Percentiles rank a stretch among this genome's conserved stretches.
phyloP scores from a whole-genome alignment of 768 basidiomycete genomes.

The Hygrophorus pudorinus region DNA sequence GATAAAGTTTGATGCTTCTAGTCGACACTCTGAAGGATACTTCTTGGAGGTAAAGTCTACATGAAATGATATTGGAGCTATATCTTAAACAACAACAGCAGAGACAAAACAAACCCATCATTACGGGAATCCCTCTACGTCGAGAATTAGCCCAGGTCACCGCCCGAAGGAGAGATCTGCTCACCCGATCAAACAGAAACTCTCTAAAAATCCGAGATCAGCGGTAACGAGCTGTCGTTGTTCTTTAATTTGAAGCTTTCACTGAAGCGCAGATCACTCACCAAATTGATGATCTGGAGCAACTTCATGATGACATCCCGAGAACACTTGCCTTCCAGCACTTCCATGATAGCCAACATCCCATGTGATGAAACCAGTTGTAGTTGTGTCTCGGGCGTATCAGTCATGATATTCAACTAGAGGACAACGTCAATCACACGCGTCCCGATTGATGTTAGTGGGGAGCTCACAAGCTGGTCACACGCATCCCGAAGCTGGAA shows the following conservation, averaged over 20 bases:
- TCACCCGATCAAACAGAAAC: constrained; percentile 86
- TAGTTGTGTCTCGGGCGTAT: constrained; percentile 74
- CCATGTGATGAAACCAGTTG: constrained; percentile 92
- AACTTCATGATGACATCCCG: constrained; percentile 81
- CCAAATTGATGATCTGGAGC: constrained; percentile 83
- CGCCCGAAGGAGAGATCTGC: constrained; percentile 11
- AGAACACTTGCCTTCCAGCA: constrained; percentile 79
- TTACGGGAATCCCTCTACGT: constrained; percentile 81
- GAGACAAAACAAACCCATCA: constrained; percentile 57
- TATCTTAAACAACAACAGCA: not conserved
- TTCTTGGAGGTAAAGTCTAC: constrained; percentile 90
- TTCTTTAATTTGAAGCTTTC: constrained; percentile 17
- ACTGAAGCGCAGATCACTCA: constrained; percentile 22
- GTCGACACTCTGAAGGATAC: constrained; percentile 83
- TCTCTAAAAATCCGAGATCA: constrained; percentile 83
- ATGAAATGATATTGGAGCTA: constrained; percentile 3
- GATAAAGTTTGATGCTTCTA: constrained; percentile 95
- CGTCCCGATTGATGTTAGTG: not conserved
- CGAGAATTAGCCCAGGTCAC: constrained; percentile 5
- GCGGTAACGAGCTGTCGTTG: constrained; percentile 44
- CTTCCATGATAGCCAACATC: constrained; percentile 89
- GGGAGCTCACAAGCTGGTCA: constrained; percentile 67
- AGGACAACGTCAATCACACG: not conserved
- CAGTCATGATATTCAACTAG: constrained; percentile 69
- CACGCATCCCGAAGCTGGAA: constrained; percentile 78